These are phyloP conservation scores for Anthostomella pinea DNA, from an alignment of 2,329 filamentous ascomycete species.

Conservation along the genomic window DNA sequence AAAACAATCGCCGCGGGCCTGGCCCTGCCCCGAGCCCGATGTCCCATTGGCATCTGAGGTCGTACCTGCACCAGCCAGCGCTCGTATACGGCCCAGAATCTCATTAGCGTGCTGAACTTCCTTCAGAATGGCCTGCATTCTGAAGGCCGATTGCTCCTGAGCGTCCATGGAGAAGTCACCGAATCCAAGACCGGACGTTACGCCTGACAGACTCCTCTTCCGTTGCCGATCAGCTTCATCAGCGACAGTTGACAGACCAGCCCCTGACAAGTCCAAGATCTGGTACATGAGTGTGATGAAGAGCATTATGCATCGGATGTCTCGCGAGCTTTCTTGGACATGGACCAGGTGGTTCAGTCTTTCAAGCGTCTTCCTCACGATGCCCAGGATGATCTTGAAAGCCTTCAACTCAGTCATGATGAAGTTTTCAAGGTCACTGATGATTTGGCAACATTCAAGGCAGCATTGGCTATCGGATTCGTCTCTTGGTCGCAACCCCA, in stretches of 20 bases:
- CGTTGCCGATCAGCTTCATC: neutral
- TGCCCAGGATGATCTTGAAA: slow-evolving; percentile 9
- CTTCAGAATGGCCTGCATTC: slow-evolving; percentile 1
- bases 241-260: slow-evolving; percentile 1
- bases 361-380: slow-evolving; percentile 3
- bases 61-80: no score
- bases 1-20: no score
- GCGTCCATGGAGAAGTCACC: slow-evolving; percentile 2
- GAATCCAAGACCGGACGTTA: neutral
- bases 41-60: no score
- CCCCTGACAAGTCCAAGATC: slow-evolving; percentile 10
- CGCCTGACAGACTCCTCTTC: neutral
- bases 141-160: slow-evolving; percentile 2
- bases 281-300: slow-evolving; percentile 12
- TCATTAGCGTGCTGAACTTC: slow-evolving; percentile 1
- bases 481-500: slow-evolving; percentile 1
- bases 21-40: no score
- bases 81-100: no score
- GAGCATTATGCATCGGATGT: slow-evolving; percentile 11
- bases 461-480: slow-evolving; percentile 8
- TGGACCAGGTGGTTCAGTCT: slow-evolving; percentile 5
- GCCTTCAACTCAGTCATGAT: slow-evolving; percentile 8
- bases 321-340: slow-evolving; percentile 2
- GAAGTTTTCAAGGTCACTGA: slow-evolving; percentile 10
- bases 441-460: slow-evolving; percentile 13